Conservation (phyloP, 116 monocot species). For the Papilionanthe hybrid region DNA sequence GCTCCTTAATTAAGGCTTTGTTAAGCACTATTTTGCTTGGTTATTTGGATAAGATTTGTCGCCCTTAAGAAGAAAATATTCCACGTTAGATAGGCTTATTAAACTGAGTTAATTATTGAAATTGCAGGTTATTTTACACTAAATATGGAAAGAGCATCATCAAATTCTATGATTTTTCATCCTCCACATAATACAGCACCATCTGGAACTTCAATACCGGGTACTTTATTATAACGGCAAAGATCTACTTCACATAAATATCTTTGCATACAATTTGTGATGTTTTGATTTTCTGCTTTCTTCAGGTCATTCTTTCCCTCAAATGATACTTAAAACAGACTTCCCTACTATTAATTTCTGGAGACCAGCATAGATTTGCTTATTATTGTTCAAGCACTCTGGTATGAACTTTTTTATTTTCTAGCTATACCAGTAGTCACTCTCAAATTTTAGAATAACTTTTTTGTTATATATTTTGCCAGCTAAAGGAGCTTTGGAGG, state of each 20-base stretch:
- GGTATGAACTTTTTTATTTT: constrained; percentile 6
- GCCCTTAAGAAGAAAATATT: neutral
- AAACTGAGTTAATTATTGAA: neutral
- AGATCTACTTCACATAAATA: neutral
- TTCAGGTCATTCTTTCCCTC: constrained; percentile 45
- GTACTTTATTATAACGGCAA: constrained; percentile 17
- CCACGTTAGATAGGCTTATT: neutral
- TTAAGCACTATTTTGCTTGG: neutral
- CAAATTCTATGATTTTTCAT: constrained; percentile 42
- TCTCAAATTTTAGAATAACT: neutral
- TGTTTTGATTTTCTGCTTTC: constrained; percentile 2
- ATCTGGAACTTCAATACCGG: constrained; percentile 39
- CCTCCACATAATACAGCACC: constrained; percentile 31
- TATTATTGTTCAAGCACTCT: neutral
- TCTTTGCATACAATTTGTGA: neutral
- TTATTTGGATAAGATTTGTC: neutral
- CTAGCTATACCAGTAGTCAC: neutral
- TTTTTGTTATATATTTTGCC: neutral
- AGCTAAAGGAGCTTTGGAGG: constrained; percentile 2
- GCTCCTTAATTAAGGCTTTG: neutral
- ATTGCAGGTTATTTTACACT: constrained; percentile 43
- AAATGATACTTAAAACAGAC: constrained; percentile 45
- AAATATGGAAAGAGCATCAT: constrained; percentile 44
- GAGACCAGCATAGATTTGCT: constrained; percentile 42
- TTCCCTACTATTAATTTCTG: constrained; percentile 49